These are phyloP conservation scores for Thielaviopsis punctulata DNA, from an alignment of 2,329 filamentous ascomycete genomes.

Conservation along the genomic window DNA sequence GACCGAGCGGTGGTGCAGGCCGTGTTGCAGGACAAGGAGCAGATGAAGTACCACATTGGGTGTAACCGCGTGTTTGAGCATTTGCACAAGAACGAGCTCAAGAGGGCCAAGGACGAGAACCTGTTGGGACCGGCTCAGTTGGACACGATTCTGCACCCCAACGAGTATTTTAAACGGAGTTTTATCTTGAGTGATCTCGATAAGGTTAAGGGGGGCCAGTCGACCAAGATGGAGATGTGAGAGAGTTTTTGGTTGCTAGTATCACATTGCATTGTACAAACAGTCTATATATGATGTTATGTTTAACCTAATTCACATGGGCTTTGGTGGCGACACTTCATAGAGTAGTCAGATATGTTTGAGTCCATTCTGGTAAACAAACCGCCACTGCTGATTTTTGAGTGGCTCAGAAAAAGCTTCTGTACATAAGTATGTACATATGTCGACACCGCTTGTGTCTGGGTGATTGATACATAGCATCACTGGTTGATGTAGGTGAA, in stretches of 20 bases:
- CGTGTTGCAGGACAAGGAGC: conserved; percentile 77
- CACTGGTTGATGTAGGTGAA: no score
- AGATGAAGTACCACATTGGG: conserved; percentile 80
- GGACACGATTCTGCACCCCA: conserved; percentile 92
- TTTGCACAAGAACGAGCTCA: conserved; percentile 62
- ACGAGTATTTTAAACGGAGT: conserved; percentile 93
- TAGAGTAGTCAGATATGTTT: no score
- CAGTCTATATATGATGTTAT: no score
- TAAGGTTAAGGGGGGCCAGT: conserved; percentile 15
- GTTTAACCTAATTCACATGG: no score
- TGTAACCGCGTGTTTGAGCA: conserved; percentile 95
- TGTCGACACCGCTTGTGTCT: no score
- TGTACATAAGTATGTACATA: no score
- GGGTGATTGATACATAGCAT: no score
- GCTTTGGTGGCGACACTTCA: no score
- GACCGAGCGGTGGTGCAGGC: conserved; percentile 63
- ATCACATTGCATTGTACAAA: background rate
- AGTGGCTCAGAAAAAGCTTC: no score
- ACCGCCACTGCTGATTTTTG: no score
- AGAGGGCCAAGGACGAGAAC: conserved; percentile 57
- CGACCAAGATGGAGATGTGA: conserved; percentile 5
- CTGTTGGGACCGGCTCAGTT: conserved; percentile 58
- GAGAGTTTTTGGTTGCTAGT: background rate
- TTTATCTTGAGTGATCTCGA: conserved; percentile 71
- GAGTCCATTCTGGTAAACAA: no score